Base-by-base conservation (phyloP, 2,329 filamentous ascomycete species). In the Ceratocystis destructans region DNA sequence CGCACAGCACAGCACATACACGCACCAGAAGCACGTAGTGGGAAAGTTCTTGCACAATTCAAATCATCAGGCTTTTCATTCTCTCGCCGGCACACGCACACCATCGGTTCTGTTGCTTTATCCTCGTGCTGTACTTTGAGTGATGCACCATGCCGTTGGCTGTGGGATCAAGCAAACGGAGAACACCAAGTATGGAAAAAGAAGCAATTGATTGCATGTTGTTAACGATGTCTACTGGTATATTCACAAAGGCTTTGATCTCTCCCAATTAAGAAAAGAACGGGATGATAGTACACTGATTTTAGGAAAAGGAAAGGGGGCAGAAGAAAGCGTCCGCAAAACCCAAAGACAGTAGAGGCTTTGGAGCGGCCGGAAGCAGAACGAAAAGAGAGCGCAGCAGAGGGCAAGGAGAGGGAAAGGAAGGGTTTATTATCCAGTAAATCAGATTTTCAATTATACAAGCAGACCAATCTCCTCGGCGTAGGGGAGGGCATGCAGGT, bases 401-500 rank as follows among this genome's bases (percentile, higher is more conserved):
- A 15, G 48, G 20, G 48, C 7, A 50, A 41, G 37, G n/a, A 25
- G n/a, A 8, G 7, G 22, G 53, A 28, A 28, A 31, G 53, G 28
- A 33, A 28, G 62, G 41, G 55, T 64, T 41, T 59, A 68, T 66
- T 64, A 65, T 68, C 67, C 67, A 66, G 61, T 53, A 53, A 68
- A 66, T 64, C 67, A 68, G 48, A 66, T 64, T 66, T 68, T 71
- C 68, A 70, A 84, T 84, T 95, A 99, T 83, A 96, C 90, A 76
- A 87, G 90, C 75, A 99, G 84, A 72, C 93, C 95, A 76, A 99
- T 82, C 75, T 99, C 94, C 79, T 92, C 89, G 71, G 91, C 94
- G 75, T 87, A 99, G 67, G 94, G 94, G 75, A 99, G 85, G 73
- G 87, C 83, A 77, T 90, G 88, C 72, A 99, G 83, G 76, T 99